Conservation (phyloP, 2,329 filamentous ascomycete species). For the Trichoderma aggressivum region DNA sequence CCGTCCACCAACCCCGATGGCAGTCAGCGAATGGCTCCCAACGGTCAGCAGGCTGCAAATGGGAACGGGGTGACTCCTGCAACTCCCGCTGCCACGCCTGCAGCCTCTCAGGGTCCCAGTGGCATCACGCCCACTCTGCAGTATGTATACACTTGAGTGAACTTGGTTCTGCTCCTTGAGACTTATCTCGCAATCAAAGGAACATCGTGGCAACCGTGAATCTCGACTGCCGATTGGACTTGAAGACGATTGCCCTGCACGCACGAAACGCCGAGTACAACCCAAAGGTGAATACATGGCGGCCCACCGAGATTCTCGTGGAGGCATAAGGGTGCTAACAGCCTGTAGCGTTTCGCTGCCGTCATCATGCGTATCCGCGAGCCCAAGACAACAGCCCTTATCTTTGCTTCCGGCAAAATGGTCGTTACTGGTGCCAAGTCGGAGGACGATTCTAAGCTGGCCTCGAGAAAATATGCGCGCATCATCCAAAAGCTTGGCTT, state of each 20-base stretch:
- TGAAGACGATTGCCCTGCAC: slow-evolving; percentile 98
- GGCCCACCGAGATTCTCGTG: background rate
- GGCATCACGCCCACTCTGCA: slow-evolving; percentile 91
- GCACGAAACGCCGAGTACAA: slow-evolving; percentile 99
- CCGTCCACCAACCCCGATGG: slow-evolving; percentile 67
- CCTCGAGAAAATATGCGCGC: slow-evolving; percentile 93
- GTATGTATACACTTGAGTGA: slow-evolving; percentile 67
- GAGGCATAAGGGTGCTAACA: slow-evolving; percentile 20
- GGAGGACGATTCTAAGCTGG: slow-evolving; percentile 95
- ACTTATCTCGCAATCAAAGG: slow-evolving; percentile 62
- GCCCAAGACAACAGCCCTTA: slow-evolving; percentile 95
- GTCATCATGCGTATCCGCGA: slow-evolving; percentile 99
- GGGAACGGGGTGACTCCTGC: slow-evolving; percentile 80
- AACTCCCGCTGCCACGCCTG: slow-evolving; percentile 89
- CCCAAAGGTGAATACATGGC: slow-evolving; percentile 68
- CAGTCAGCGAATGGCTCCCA: slow-evolving; percentile 35
- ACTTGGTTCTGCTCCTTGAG: slow-evolving; percentile 38
- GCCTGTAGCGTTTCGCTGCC: slow-evolving; percentile 82
- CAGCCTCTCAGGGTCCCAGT: slow-evolving; percentile 75
- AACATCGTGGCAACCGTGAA: slow-evolving; percentile 99
- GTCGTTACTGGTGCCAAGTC: slow-evolving; percentile 97
- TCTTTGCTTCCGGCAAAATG: slow-evolving; percentile 99
- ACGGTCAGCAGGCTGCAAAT: slow-evolving; percentile 56
- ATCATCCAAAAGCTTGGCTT: slow-evolving; percentile 99
- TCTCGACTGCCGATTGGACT: slow-evolving; percentile 91